Conservation (phyloP, 495 filamentous ascomycete species). For the Lophium mytilinum region DNA sequence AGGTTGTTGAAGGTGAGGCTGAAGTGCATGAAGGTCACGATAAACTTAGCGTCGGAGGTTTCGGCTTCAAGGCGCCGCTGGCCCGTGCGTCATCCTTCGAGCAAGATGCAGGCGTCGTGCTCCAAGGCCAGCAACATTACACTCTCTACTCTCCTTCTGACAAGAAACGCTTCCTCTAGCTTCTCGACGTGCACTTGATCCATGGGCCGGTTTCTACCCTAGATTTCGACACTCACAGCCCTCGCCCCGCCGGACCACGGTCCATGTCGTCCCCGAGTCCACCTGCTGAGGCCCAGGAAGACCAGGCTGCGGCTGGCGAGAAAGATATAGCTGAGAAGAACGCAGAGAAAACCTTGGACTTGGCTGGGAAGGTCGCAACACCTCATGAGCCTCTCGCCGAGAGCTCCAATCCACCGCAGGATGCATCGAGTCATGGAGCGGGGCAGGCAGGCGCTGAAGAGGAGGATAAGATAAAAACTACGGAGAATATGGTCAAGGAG, state of each 20-base stretch:
- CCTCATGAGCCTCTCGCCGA: background rate
- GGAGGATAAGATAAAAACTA: background rate
- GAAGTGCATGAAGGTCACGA: too few species aligned
- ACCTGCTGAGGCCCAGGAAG: conserved; percentile 15
- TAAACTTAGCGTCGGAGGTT: background rate
- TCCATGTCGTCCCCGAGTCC: conserved; percentile 21
- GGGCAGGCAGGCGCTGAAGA: conserved; percentile 1
- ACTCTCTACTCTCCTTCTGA: background rate
- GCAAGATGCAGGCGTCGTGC: background rate
- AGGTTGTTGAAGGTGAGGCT: background rate
- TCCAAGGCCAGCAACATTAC: background rate
- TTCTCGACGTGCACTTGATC: background rate
- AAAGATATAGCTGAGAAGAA: background rate
- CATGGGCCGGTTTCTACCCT: conserved; percentile 6
- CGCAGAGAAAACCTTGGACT: background rate
- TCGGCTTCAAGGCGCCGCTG: background rate
- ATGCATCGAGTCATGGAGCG: background rate
- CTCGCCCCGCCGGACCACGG: conserved; percentile 12
- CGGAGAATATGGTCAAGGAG: background rate
- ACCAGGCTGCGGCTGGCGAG: background rate
- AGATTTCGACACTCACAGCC: background rate
- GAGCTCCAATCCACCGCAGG: background rate
- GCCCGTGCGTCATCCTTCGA: background rate
- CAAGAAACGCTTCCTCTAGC: background rate
- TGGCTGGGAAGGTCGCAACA: background rate